Conservation (phyloP, 2,329 filamentous ascomycete species). For the Ophiostoma himal-ulmi region DNA sequence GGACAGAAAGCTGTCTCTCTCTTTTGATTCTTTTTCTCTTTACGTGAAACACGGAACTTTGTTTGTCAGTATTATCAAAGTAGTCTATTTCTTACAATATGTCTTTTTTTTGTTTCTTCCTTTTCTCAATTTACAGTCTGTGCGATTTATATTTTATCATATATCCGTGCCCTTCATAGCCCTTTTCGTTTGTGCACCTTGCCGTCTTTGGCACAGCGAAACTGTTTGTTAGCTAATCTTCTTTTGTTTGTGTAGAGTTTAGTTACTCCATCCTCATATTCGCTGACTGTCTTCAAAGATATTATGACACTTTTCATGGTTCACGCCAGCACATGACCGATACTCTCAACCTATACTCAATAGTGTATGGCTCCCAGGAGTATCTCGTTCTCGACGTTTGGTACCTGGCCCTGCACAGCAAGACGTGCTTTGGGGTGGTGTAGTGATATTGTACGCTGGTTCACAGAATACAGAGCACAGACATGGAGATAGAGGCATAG, state of each 20-base stretch:
- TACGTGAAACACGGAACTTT: slow-evolving; percentile 11
- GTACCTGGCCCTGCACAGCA: background rate
- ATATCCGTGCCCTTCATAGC: background rate
- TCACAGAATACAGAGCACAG: background rate
- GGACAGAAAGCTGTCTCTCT: background rate
- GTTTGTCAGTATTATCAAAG: background rate
- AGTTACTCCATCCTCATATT: background rate
- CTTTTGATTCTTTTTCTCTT: background rate
- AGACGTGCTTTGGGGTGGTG: background rate
- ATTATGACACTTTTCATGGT: background rate
- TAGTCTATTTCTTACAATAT: background rate
- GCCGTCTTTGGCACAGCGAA: background rate
- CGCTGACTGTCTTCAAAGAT: background rate
- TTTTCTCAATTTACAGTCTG: background rate
- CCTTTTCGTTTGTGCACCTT: background rate
- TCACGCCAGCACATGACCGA: background rate
- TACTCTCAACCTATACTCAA: background rate
- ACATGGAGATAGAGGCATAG: background rate
- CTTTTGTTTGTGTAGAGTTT: background rate
- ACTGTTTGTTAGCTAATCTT: background rate
- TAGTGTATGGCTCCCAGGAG: background rate
- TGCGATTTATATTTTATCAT: background rate
- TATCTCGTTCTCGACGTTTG: background rate
- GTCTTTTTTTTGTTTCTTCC: background rate
- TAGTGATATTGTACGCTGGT: background rate